Base-by-base conservation (phyloP, 2,329 filamentous ascomycete species). In the Ophioceras dolichostomum region DNA sequence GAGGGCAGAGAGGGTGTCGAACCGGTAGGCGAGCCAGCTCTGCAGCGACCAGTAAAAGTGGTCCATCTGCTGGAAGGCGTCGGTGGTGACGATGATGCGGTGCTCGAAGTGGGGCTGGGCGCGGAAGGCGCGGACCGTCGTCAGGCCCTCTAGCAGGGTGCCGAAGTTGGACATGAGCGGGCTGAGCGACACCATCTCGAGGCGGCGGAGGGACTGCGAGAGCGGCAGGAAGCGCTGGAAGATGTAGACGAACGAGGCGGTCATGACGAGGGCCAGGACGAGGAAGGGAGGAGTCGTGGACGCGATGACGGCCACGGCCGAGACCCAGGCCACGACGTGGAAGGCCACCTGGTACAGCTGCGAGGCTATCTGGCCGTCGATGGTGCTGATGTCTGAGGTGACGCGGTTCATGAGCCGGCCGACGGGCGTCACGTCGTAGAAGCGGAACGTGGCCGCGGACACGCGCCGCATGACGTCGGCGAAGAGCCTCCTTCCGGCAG, bases 31-130 rank as follows among this genome's bases (percentile, higher is more conserved):
- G 3, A 94, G 67, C 87, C 87, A 94, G 7, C 77, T 76, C 46
- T 93, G 85, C 31, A 93, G 67, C 41, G 79, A 83, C 82, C 87
- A 94, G 60, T 93, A 94, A 60, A 94, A 94, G 55, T 95, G 88
- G 49, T 95, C 88, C 71, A 94, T 91, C 53, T 86, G 86, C 55
- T 94, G 88, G 52, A 94, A 94, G 14, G 78, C 77, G 51, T 94
- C 87, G 0, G 87, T 86, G 0, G 87, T 86, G 2, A 70, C 64
- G 24, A 95, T 79, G 37, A 93, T 84, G 36, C 79, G 73, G 43
- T 78, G 72, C 51, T 93, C 85, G 50, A 94, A 94, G 37, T 82
- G 77, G 4, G 70, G 62, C 47, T 94, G 80, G 1, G 81, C 85
- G 34, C 72, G 76, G 53, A 93, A 89, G 0, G 88, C 86, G 31